Base-by-base conservation (phyloP, 768 basidiomycete species). In the Pleurotus ostreatus region DNA sequence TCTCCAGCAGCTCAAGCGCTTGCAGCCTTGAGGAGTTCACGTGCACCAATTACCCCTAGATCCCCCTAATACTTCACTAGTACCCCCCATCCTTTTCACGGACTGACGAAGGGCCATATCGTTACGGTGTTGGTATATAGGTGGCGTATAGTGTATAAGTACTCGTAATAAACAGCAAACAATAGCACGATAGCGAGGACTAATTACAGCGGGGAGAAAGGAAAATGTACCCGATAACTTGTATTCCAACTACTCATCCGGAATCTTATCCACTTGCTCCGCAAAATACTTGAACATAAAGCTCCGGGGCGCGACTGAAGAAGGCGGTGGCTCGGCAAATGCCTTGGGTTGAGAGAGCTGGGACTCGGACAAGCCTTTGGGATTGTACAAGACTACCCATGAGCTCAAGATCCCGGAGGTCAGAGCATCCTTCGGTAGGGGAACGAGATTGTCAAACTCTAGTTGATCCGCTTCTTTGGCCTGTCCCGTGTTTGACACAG, bases 261-360 rank as follows among this genome's bases (percentile, higher is more conserved):
- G 51, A 4, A 53, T 40, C 20, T 16, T 20, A 25, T 53, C 51
- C 37, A 53, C 51, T 37, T 37, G 34, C 22, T 53, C 41, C 18
- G 51, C 51, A 41, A 53, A 53, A 25, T 40, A 40, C 13, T 41
- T 39, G 11, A 38, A 53, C 16, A 53, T 22, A 12, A 53, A 53
- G 39, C 51, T 53, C 13, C 11, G 37, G 15, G 51, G 51, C 1
- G 51, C 20, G 5, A 16, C 23, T n/a, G 51, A 38, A n/a, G 39
- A 53, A 11, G 51, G 38, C 9, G 51, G 51, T 16, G 51, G 51
- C 18, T 41, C 38, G 3, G 39, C 16, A 8, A 40, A n/a, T 13
- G 15, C 38, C 39, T 18, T 15, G 1, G 51, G 51, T 15, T 23
- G 39, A 11, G 51, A 53, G 23, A 53, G 39, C 9, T 8, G 39